Evolutionary conservation across 305 asterid genomes (phyloP), one percentile per base, ranked within the genome.

Genomic region (Stenogyne calaminthoides): DNA sequence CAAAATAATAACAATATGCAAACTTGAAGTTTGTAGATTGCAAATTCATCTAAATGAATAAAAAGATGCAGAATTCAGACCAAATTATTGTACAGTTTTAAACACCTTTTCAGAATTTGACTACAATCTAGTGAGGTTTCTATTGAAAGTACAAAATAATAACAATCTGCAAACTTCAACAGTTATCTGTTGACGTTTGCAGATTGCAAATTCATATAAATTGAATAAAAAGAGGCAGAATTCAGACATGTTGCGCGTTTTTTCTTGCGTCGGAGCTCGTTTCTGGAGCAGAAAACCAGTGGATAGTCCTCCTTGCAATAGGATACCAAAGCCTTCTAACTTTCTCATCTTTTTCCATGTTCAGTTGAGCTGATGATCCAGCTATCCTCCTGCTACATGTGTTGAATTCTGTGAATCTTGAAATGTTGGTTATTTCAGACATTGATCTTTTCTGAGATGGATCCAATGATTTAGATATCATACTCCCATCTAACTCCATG

Each of bases 351-450:
- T 65, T 68, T 6, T 65, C 80, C 67, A 42, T n/a, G 2, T 59
- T 46, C 9, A 16, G 10, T 16, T 52, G 46, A 52, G 49, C 27
- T 20, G 68, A 34, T 29, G 25, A 54, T 59, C 66, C 67, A 52
- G 39, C 46, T 9, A 46, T 62, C 47, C 79, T 75, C 18, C 58
- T 74, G 29, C 51, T 73, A 39, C 37, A 77, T n/a, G 65, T 20
- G 64, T 46, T 20, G 66, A 81, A 32, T 42, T 78, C 85, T 36
- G 25, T 58, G 61, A 85, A 90, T 80, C 97, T 91, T 16, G 97
- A 68, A 64, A 81, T 68, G 56, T 79, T 86, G 6, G 83, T 81
- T 11, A 91, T 91, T 71, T 89, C 96, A 7, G 97, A 91, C 96
- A 88, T 85, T 19, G 95, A 89, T 84, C 95, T 80, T 75, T 81